Evolutionary conservation across 2,329 filamentous ascomycete genomes (phyloP), one percentile per base, ranked within the genome.

Genomic region (Pseudohalonectria lignicola): DNA sequence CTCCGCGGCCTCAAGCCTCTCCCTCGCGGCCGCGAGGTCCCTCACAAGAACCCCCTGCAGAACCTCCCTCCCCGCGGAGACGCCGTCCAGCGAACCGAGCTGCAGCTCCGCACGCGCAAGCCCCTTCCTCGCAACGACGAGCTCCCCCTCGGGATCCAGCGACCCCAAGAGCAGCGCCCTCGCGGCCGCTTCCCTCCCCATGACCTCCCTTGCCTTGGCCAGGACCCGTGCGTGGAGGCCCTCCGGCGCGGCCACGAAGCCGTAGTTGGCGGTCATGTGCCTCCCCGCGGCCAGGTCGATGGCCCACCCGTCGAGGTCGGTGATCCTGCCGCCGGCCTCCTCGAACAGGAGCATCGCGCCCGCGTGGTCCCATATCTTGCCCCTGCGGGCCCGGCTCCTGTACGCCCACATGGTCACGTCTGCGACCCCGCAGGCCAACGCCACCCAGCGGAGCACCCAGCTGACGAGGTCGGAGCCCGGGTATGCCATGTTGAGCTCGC

Each of bases 291-390:
- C 50, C 43, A 74, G 47, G 42, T 74, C 65, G n/a, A 76, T 67
- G 1, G 57, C 54, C 41, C 56, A 60, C 1, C 73, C 73, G 34
- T 67, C 57, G 0, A 74, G 60, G 43, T 77, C 73, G 0, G 71
- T 75, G 36, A 77, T 60, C 40, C 56, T 61, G 1, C 73, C 73
- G 1, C 73, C 73, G 2, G 67, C 59, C 49, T 77, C 73, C 42
- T 74, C 65, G 31, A 72, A 76, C 7, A 77, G 49, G 23, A 77
- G 48, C 68, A 76, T 74, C 0, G 71, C 73, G 2, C 73, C 73
- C 0, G 72, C 71, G 40, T 77, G 73, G 43, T 77, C 73, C 73
- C 72, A 77, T 1, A 71, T 59, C 54, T 77, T 76, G 9, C 63
- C 73, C 10, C 58, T 57, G 1, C 71, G 58, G 18, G 63, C 60